phyloP scores from a whole-genome alignment of 208 protist genomes.

The Trypanosoma platydactyli region DNA sequence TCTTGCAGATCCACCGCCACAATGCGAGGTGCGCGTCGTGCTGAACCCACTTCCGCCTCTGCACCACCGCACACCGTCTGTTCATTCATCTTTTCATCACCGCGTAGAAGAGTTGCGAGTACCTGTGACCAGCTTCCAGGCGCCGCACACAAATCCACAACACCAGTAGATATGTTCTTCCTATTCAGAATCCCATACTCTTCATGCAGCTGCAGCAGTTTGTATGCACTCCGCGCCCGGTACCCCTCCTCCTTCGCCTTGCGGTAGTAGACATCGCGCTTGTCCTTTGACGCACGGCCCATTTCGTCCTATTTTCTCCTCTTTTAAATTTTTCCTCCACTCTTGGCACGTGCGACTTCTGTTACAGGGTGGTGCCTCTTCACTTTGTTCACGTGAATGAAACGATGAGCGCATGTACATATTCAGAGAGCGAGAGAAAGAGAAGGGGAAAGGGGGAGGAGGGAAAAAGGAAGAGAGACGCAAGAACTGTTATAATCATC shows the following conservation, averaged over 20 bases:
- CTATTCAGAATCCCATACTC: constrained; percentile 95
- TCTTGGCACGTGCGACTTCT: neutral
- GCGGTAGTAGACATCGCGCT: constrained; percentile 99
- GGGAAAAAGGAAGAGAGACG: neutral
- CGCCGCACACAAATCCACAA: constrained; percentile 99
- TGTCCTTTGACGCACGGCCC: constrained; percentile 96
- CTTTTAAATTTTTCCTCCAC: too few species aligned
- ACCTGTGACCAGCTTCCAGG: constrained; percentile 96
- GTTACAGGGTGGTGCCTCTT: neutral
- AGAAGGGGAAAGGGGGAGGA: neutral
- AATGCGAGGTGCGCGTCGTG: constrained; percentile 34
- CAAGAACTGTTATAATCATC: constrained; percentile 2
- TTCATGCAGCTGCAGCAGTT: constrained; percentile 99
- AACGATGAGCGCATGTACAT: constrained; percentile 19
- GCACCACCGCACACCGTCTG: neutral
- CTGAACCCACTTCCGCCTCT: neutral
- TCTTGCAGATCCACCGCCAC: constrained; percentile 99
- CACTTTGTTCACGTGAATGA: neutral
- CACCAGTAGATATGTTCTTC: constrained; percentile 81
- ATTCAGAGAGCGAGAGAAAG: constrained; percentile 4
- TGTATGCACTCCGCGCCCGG: constrained; percentile 99
- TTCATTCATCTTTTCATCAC: too few species aligned
- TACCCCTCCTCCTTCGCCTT: constrained; percentile 99
- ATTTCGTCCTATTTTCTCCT: constrained; percentile 37
- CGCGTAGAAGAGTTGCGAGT: constrained; percentile 54